Base-by-base conservation (phyloP, 176 grass and related monocot species). In the Hordeum marinum region DNA sequence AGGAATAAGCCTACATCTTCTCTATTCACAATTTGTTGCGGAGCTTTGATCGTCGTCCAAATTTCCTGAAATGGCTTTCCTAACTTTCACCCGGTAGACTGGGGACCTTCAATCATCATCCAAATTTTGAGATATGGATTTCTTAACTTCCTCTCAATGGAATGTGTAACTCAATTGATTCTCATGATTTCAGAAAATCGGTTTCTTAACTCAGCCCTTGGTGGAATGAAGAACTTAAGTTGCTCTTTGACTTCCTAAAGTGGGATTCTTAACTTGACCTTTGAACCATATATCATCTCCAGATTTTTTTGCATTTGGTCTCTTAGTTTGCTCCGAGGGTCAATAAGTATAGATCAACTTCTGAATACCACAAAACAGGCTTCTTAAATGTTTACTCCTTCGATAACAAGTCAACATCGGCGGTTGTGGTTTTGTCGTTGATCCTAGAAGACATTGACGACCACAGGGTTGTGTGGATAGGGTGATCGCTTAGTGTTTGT, bases 31-130 rank as follows among this genome's bases (percentile, higher is more conserved):
- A 29, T 29, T 29, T 29, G 29, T 29, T 68, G 84, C 83, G 17
- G 75, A 83, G 36, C 76, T 83, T 34, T 66, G 68, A 73, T 75
- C 68, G 59, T 74, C 80, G 45, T 79, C 75, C 14, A 67, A 83
- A 79, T 83, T 83, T 87, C 37, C 83, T 5, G 75, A 83, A 36
- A 80, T 73, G 17, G 82, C n/a, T 67, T 83, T 90, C 80, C 79
- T 83, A 60, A 32, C 43, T 13, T 71, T 84, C 45, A 87, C 46
- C 75, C 36, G 83, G 75, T 66, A 74, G n/a, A 87, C 79, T 27
- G 67, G 79, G 35, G 84, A 83, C 74, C 84, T 75, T 86, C 45
- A 25, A 83, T 46, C 80, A 66, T 75, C 75, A 35, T 87, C 89
- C 40, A 80, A 67, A 68, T 90, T 83, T 79, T 67, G 87, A 8